These are phyloP conservation scores for Protomyces arabidopsidicola DNA, from an alignment of 1,139 yeast genomes.

Conservation along the genomic window DNA sequence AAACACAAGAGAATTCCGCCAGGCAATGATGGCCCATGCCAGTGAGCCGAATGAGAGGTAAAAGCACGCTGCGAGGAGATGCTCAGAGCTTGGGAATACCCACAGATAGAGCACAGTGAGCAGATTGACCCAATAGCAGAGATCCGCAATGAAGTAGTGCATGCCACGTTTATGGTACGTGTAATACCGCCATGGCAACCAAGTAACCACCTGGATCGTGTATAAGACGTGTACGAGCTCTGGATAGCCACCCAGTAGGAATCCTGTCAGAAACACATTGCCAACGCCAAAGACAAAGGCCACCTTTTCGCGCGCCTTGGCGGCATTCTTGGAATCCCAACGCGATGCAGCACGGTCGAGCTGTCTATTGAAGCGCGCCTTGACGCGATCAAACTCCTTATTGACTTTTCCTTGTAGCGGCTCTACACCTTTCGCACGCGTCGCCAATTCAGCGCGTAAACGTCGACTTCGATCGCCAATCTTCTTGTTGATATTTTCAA, in stretches of 20 bases:
- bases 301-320: conserved; percentile 68
- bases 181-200: conserved; percentile 82
- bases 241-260: conserved; percentile 73
- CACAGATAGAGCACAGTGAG: conserved; percentile 69
- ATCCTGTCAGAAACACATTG: conserved; percentile 65
- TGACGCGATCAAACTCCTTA: conserved; percentile 39
- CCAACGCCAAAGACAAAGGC: conserved; percentile 74
- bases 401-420: conserved; percentile 28
- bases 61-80: conserved; percentile 21
- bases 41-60: conserved; percentile 50
- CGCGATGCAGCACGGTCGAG: conserved; percentile 57
- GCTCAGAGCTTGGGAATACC: conserved; percentile 64
- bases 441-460: conserved; percentile 9
- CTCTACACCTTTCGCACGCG: conserved; percentile 12
- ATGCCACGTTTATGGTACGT: conserved; percentile 72
- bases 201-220: conserved; percentile 53
- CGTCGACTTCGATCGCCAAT: conserved; percentile 19
- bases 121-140: conserved; percentile 84
- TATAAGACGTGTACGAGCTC: conserved; percentile 71
- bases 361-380: conserved; percentile 37
- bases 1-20: conserved; percentile 90
- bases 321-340: conserved; percentile 42
- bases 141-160: conserved; percentile 86
- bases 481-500: conserved; percentile 18
- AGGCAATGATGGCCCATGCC: conserved; percentile 89